These are phyloP conservation scores for Arctium lappa DNA, from an alignment of 129 eudicot species.

Conservation along the genomic window DNA sequence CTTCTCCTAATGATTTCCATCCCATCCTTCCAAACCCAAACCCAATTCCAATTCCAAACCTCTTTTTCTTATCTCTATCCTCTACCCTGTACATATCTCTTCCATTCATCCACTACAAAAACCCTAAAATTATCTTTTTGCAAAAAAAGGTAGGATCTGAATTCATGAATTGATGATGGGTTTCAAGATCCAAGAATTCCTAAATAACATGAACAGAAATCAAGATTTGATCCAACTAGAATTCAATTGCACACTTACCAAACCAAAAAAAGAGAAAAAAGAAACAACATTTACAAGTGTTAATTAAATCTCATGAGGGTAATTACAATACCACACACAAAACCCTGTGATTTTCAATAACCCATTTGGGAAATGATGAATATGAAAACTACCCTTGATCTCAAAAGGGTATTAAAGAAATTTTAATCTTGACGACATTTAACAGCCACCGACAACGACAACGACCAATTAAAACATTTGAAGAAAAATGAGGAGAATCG, in stretches of 20 bases:
- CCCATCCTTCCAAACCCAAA: constrained; percentile 45
- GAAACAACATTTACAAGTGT: background rate
- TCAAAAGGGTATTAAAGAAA: background rate
- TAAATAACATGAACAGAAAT: too few species aligned
- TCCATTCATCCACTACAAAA: constrained; percentile 24
- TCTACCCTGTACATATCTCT: constrained; percentile 23
- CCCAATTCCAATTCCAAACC: constrained; percentile 12
- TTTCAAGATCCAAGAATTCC: constrained; percentile 1
- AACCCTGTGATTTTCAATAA: constrained; percentile 7
- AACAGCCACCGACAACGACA: constrained; percentile 20
- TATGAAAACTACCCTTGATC: background rate
- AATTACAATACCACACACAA: background rate
- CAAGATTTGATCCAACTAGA: constrained; percentile 1
- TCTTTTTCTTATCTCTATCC: constrained; percentile 23
- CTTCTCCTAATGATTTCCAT: constrained; percentile 44
- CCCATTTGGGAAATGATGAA: constrained; percentile 6
- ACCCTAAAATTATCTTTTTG: background rate
- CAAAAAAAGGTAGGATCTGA: constrained; percentile 6
- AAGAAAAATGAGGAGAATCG: background rate
- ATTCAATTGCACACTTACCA: constrained; percentile 10
- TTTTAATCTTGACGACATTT: background rate
- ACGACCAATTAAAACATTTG: background rate
- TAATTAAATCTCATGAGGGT: constrained; percentile 2
- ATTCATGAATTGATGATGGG: background rate
- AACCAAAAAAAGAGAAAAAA: background rate